Evolutionary conservation across 257 asterid species (phyloP), one percentile per base, ranked within the genome.

Genomic region (Haberlea rhodopensis): DNA sequence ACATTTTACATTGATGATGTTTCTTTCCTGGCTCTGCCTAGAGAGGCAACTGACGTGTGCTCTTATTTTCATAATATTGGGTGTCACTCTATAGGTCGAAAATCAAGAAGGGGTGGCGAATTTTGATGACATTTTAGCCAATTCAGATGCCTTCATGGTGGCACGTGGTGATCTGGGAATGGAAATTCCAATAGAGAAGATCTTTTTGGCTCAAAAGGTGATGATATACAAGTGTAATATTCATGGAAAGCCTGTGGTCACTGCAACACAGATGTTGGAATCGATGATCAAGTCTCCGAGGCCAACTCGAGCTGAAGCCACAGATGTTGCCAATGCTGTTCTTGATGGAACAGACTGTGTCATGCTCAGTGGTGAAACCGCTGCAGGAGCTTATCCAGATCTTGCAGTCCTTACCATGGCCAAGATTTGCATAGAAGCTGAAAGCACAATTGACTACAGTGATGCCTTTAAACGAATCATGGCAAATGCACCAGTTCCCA

Each of bases 91-190:
- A n/a, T 66, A 88, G 96, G 95, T 88, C 25, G 96, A 88, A 65
- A 88, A 88, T 66, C 96, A 88, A 79, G 96, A 88, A 79, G 96
- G 96, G 60, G 96, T 88, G 71, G 96, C 95, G 7, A 88, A 88
- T 69, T 88, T 88, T 37, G 91, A 88, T 63, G 96, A 88, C 2
- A 88, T 88, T 65, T 81, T 88, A 53, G 87, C 88, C 21, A 82
- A 88, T 57, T 80, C 96, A 8, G 96, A 88, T 70, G 96, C 96
- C 57, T 88, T 88, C 77, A 88, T 88, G 96, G 96, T 88, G 57
- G 96, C 96, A 31, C 66, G 96, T 65, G 96, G 96, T 8, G 96
- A 88, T 68, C 76, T 88, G 6, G 96, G 96, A 28, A 88, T 88
- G 96, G 96, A 88, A 65, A 88, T 88, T 48, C 96, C 96, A 7